Base-by-base conservation (phyloP, 257 asterid species). In the Lantana camara region DNA sequence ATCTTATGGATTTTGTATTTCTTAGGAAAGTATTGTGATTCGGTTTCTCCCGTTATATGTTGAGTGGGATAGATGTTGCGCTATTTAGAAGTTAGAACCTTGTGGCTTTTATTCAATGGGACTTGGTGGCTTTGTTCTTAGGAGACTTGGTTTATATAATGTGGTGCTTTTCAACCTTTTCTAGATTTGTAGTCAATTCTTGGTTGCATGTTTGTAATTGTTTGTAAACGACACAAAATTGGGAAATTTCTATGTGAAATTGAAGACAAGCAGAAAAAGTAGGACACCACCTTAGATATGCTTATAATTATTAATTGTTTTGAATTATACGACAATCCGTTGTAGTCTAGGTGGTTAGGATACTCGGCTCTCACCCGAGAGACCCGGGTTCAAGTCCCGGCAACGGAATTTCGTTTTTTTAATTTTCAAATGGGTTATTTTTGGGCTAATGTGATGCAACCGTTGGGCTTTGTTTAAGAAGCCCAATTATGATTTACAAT, bases 311-410 rank as follows among this genome's bases (percentile, higher is more conserved):
- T 27, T 27, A 27, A 27, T 2, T 27, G 5, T 27, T 27, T 27
- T 0, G 12, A 12, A 37, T 1, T 9, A 6, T 9, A 5, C 13
- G 0, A 7, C 44, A 60, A 0, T 89, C 90, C 96, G 89, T 91
- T 86, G 96, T 91, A 85, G 95, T 91, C 95, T 91, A 89, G 96
- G 24, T 81, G 96, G 97, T 92, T 47, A 89, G 96, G 96, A 89
- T 87, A 85, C 89, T 89, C 94, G 90, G 95, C 96, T 87, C 97
- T 89, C 97, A 92, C 97, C 95, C 88, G 85, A 79, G 88, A 79
- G 95, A 83, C 92, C 94, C 88, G 95, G 86, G 95, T 91, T 88
- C 94, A 51, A 84, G 84, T 82, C 92, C 95, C 95, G 95, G 93
- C 91, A 89, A 89, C 91, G 93, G 93, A 92, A 86, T 12, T 49